Conservation (phyloP, 805 yeast genomes). For the Wickerhamomyces tratensis region DNA sequence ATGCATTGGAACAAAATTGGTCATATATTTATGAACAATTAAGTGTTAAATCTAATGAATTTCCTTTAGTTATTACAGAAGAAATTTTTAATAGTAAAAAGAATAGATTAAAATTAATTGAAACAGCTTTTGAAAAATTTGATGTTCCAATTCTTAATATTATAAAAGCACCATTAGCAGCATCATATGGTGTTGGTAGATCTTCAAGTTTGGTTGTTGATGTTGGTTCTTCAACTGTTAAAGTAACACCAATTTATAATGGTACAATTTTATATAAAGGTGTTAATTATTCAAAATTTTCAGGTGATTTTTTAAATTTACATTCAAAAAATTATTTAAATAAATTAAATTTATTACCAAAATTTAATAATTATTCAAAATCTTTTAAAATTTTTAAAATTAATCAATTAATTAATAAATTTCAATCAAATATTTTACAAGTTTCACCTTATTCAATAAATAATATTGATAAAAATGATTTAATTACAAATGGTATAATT, state of each 20-base stretch:
- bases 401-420: constrained; percentile 34
- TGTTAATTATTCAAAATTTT: constrained; percentile 57
- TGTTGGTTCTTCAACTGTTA: constrained; percentile 59
- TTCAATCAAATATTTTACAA: constrained; percentile 32
- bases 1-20: constrained; percentile 61
- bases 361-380: constrained; percentile 17
- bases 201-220: constrained; percentile 75
- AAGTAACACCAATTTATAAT: constrained; percentile 70
- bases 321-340: constrained; percentile 44
- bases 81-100: constrained; percentile 62
- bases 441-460: constrained; percentile 5
- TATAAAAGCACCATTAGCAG: constrained; percentile 68
- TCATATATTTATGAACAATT: constrained; percentile 45
- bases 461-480: not conserved
- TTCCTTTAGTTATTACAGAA: constrained; percentile 55
- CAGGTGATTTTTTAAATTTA: constrained; percentile 75
- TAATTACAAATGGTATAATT: too few relatives aligned
- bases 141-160: constrained; percentile 71
- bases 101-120: constrained; percentile 47
- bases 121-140: constrained; percentile 66
- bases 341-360: constrained; percentile 18
- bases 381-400: constrained; percentile 30
- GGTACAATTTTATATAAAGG: constrained; percentile 65
- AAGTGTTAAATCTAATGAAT: constrained; percentile 45
- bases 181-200: constrained; percentile 68